Evolutionary conservation across 169 alveolate species (phyloP), one percentile per base, ranked within the genome.

Genomic region (Eimeria necatrix): DNA sequence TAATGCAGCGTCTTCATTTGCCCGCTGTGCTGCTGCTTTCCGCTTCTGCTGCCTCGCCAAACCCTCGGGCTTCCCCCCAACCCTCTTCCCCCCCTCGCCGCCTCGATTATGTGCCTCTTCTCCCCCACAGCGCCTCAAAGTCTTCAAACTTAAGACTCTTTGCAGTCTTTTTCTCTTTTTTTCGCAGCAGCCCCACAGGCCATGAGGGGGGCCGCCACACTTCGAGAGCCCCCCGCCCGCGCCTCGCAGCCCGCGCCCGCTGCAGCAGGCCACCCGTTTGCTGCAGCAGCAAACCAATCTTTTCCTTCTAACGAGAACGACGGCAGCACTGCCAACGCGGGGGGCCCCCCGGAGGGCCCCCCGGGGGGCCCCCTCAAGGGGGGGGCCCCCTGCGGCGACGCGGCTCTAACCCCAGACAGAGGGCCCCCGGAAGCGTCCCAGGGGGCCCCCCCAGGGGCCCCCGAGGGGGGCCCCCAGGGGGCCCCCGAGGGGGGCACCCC

Each of bases 301-400:
- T 71, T 71, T 22, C 52, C 10, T 71, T 22, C 83, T 71, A n/a
- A 16, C 24, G 83, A 71, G 61, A 76, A 76, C 56, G 49, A 76
- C 26, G 59, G 87, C 53, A 6, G 26, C 12, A 20, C 46, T 7
- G 61, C 61, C 6, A 76, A 76, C 87, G 46, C 46, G 83, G 24
- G 20, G 83, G 53, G 53, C 51, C 51, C 51, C n/a, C 53, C 48
- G 51, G 51, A 6, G 7, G 83, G 18, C 10, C 51, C 53, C 18
- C 83, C 52, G 16, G 26, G 22, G 73, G 22, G 68, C 68, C 68
- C 68, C 68, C 68, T 56, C 22, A 56, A 18, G 68, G 68, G 12
- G 68, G 20, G 68, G 4, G 4, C 20, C 68, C 20, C 22, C 0
- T 56, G 68, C 20, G 68, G 22, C 68, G 22, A 56, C 0, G 22